A percentile compares a stretch with the other conserved stretches of the same genome.
These are phyloP conservation scores for Acacia confusa DNA, from an alignment of 306 rosid genomes.

Conservation along the genomic window DNA sequence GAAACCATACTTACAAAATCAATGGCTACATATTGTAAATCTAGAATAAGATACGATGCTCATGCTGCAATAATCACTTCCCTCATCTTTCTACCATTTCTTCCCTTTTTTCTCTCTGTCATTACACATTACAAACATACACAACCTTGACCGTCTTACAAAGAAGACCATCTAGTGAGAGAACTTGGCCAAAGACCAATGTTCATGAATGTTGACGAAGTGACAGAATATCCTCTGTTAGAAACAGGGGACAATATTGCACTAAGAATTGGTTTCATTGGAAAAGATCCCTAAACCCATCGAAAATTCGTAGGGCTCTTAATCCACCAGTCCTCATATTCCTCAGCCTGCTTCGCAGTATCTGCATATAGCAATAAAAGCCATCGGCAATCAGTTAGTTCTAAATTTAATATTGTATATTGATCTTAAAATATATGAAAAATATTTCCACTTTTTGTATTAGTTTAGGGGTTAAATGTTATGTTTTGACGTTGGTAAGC, in stretches of 20 bases:
- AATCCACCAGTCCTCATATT: constrained; percentile 81
- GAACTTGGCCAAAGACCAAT: constrained; percentile 19
- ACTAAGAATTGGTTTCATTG: constrained; percentile 43
- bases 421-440: neutral
- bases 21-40: neutral
- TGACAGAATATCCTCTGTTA: neutral
- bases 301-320: constrained; percentile 70
- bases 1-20: neutral
- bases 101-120: neutral
- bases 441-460: neutral
- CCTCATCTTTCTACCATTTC: neutral
- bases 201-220: constrained; percentile 12
- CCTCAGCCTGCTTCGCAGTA: constrained; percentile 74
- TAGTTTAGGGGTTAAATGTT: neutral
- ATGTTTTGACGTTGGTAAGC: neutral
- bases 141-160: neutral
- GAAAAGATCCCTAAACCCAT: constrained; percentile 71
- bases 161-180: neutral
- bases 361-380: constrained; percentile 50
- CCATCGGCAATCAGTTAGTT: neutral
- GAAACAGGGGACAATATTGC: constrained; percentile 15
- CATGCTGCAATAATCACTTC: neutral
- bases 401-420: neutral
- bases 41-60: neutral
- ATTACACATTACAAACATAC: neutral